Evolutionary conservation across 805 yeast genomes (phyloP).

Genomic region (Schizosaccharomyces japonicus): DNA sequence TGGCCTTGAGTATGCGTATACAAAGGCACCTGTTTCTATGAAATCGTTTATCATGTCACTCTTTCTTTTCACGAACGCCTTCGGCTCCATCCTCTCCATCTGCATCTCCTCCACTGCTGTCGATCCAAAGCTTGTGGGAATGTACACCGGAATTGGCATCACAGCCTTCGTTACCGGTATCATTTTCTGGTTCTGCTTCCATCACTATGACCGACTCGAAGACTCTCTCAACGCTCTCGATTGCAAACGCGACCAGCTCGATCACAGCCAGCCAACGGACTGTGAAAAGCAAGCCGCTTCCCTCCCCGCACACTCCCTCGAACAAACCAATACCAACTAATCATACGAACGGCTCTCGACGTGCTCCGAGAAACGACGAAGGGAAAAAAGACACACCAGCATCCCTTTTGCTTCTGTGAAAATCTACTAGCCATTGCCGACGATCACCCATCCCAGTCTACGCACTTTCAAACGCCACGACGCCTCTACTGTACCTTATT

Average conservation of each 20-base stretch:
- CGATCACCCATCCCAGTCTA: too few species aligned
- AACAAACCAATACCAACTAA: too few species aligned
- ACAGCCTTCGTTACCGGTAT: slow-evolving; percentile 37
- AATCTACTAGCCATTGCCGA: too few species aligned
- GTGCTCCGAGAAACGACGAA: too few species aligned
- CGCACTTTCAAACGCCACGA: too few species aligned
- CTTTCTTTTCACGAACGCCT: slow-evolving; percentile 48
- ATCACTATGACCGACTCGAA: slow-evolving; percentile 30
- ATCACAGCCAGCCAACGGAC: too few species aligned
- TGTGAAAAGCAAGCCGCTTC: too few species aligned
- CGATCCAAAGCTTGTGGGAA: slow-evolving; percentile 51
- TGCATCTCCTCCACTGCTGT: slow-evolving; percentile 42
- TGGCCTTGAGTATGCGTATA: slow-evolving; percentile 64
- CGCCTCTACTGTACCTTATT: too few species aligned
- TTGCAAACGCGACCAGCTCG: neutral
- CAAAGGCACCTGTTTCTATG: slow-evolving; percentile 54
- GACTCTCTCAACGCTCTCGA: slow-evolving; percentile 35
- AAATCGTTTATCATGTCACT: slow-evolving; percentile 36
- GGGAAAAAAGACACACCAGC: too few species aligned
- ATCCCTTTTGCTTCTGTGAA: too few species aligned
- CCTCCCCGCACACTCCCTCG: too few species aligned
- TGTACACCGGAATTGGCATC: slow-evolving; percentile 37
- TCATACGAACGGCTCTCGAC: too few species aligned
- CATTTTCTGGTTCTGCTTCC: slow-evolving; percentile 37
- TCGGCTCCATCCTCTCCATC: slow-evolving; percentile 55